Conservation (phyloP, 2,329 filamentous ascomycete genomes). For the Fusarium mangiferae region DNA sequence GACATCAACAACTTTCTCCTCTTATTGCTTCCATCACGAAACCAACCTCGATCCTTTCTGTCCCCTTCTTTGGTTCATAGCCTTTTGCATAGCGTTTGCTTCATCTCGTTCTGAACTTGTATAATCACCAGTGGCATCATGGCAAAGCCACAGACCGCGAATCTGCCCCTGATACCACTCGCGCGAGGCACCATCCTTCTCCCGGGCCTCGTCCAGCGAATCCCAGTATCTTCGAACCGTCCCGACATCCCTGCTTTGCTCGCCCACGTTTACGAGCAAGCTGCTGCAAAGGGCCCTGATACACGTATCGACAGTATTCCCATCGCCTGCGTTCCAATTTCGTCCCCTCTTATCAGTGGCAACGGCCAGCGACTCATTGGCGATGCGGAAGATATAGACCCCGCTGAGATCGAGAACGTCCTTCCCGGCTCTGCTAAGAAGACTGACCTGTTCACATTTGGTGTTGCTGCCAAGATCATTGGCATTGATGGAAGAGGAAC, state of each 20-base stretch:
- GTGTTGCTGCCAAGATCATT: constrained; percentile 81
- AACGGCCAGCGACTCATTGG: constrained; percentile 82
- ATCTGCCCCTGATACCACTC: constrained; percentile 83
- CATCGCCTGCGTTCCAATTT: constrained; percentile 88
- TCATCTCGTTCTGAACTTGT: background rate
- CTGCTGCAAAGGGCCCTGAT: constrained; percentile 72
- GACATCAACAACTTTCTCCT: constrained; percentile 34
- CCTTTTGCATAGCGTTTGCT: constrained; percentile 16
- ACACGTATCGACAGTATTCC: constrained; percentile 74
- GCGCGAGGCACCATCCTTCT: constrained; percentile 83
- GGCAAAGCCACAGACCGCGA: constrained; percentile 55
- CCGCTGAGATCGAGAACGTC: constrained; percentile 56
- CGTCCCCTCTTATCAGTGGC: constrained; percentile 76
- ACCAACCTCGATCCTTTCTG: background rate
- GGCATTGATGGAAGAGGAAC: constrained; percentile 80
- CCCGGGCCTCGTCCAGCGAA: constrained; percentile 85
- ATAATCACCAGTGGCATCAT: constrained; percentile 44
- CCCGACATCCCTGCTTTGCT: constrained; percentile 90
- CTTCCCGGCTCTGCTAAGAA: constrained; percentile 70
- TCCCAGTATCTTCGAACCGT: constrained; percentile 81
- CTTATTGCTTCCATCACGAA: constrained; percentile 9
- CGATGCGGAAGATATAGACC: constrained; percentile 65
- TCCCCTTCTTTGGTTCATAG: background rate
- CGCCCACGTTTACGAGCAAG: constrained; percentile 83
- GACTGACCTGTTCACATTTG: constrained; percentile 83